Evolutionary conservation across 1,284 basidiomycete species (phyloP), one percentile per base, ranked within the genome.

Genomic region (Apiotrichum gamsii): DNA sequence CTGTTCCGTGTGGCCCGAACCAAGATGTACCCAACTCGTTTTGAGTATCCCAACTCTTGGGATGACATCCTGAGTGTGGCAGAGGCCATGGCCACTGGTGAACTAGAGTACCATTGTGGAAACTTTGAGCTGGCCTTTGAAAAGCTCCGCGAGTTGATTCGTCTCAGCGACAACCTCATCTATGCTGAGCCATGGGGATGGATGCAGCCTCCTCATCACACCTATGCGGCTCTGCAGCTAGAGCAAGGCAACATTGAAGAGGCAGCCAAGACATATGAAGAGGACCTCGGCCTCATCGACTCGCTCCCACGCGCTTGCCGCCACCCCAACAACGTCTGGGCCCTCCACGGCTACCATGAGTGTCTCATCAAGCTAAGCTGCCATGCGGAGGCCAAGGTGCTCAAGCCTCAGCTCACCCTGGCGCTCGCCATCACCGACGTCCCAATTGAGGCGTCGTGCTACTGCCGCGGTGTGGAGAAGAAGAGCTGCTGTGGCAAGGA

Each of bases 281-380:
- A 55, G 31, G 68, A 70, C 51, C 52, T 70, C 4, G 68, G 68
- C 0, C 60, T 59, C 46, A 51, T 51, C 40, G 46, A 51, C 9
- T 50, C 53, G 11, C 50, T 70, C 5, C 54, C 65, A 11, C 50
- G 67, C 20, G 62, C 66, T 2, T 48, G 58, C 38, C 60, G 60
- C 36, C 68, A 70, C 54, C 68, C 67, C 4, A 65, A 66, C 50
- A 70, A 69, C 36, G 63, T 70, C 30, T 70, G 68, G 68, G 64
- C 65, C 1, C 46, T 70, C 24, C 61, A 62, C 31, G 68, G 68
- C 11, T 69, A 64, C 51, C 57, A 70, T 41, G 63, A 70, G 48
- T 70, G 67, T 43, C 49, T 70, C 24, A 39, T 49, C 8, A 47
- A 37, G 33, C 48, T 69, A 4, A 65, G 63, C 0, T 52, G 60